These are phyloP conservation scores for Neonothopanus nambi DNA, from an alignment of 1,284 basidiomycete species.

Conservation along the genomic window DNA sequence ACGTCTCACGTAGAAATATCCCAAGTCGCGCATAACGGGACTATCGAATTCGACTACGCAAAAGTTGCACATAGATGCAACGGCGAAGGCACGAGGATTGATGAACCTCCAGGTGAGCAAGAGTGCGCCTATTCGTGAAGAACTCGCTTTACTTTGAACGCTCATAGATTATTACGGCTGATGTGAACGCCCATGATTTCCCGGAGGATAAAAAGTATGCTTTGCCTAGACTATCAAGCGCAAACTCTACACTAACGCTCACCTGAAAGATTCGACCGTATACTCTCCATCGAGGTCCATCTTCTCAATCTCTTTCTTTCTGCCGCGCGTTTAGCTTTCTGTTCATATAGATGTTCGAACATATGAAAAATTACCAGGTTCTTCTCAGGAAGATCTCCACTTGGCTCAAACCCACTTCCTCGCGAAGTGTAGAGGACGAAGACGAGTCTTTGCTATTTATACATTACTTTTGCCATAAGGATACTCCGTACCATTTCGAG, in stretches of 20 bases:
- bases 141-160: neutral
- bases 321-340: neutral
- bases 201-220: conserved; percentile 46
- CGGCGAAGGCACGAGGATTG: conserved; percentile 53
- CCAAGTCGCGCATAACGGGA: conserved; percentile 63
- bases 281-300: conserved; percentile 68
- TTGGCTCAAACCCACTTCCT: conserved; percentile 58
- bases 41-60: conserved; percentile 76
- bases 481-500: conserved; percentile 74
- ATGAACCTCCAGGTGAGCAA: conserved; percentile 53
- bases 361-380: conserved; percentile 77
- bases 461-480: conserved; percentile 75
- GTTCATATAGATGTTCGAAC: conserved; percentile 69
- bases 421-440: conserved; percentile 21
- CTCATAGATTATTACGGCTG: conserved; percentile 66
- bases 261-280: conserved; percentile 63
- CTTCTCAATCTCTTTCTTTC: neutral
- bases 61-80: conserved; percentile 64
- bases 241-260: neutral
- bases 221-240: neutral
- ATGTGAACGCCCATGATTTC: conserved; percentile 72
- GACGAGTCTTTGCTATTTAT: conserved; percentile 63
- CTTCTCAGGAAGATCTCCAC: conserved; percentile 68
- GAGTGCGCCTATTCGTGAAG: too few species aligned
- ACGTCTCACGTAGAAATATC: conserved; percentile 59